Evolutionary conservation across 495 filamentous ascomycete genomes (phyloP).

Genomic region (Aspergillus carlsbadensis): DNA sequence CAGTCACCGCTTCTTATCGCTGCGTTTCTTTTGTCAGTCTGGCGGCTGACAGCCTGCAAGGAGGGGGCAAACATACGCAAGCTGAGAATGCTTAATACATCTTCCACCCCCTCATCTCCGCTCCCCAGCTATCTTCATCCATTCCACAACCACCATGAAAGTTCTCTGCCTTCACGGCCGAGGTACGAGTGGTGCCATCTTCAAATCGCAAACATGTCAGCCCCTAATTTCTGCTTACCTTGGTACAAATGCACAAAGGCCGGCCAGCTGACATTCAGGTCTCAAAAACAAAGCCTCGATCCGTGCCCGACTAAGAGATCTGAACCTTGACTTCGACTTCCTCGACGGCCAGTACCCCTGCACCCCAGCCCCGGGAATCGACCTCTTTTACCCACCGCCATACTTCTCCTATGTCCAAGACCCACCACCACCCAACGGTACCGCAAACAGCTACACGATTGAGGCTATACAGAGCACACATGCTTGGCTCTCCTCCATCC

Average conservation of each 20-base stretch:
- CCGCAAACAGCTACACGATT: slow-evolving; percentile 20
- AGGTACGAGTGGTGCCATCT: slow-evolving; percentile 58
- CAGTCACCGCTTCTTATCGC: neutral
- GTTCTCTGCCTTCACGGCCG: slow-evolving; percentile 64
- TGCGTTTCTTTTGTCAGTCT: neutral
- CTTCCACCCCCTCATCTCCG: neutral
- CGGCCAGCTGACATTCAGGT: neutral
- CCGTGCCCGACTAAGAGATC: slow-evolving; percentile 34
- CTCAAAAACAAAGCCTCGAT: slow-evolving; percentile 31
- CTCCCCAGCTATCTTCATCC: neutral
- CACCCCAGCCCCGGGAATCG: slow-evolving; percentile 50
- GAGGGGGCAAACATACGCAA: neutral
- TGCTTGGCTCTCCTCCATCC: slow-evolving; percentile 45
- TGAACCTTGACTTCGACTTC: slow-evolving; percentile 54
- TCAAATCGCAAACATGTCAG: slow-evolving; percentile 59
- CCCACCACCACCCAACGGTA: slow-evolving; percentile 7
- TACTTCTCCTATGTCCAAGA: slow-evolving; percentile 51
- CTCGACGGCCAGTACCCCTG: slow-evolving; percentile 48
- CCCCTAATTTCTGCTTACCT: slow-evolving; percentile 24
- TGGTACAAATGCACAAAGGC: neutral
- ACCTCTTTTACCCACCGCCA: slow-evolving; percentile 49
- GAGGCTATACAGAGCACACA: slow-evolving; percentile 38
- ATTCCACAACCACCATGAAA: slow-evolving; percentile 38
- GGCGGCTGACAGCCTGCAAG: slow-evolving; percentile 3
- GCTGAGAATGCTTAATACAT: neutral